Conservation (phyloP, 2,329 filamentous ascomycete species). For the Tolypocladium paradoxum region DNA sequence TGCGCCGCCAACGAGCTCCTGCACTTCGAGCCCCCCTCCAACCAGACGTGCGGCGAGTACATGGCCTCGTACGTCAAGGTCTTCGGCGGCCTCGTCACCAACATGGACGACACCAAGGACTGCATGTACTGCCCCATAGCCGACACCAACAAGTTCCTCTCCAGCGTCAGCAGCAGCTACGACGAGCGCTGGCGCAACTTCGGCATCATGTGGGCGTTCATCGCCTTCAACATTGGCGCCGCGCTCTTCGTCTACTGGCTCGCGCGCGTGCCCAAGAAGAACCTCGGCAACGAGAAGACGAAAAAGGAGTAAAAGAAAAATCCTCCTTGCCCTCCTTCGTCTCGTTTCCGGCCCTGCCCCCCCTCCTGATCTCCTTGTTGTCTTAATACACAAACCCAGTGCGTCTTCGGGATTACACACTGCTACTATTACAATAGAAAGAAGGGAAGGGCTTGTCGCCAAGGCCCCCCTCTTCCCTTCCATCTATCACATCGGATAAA, state of each 20-base stretch:
- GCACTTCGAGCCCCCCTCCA: slow-evolving; percentile 48
- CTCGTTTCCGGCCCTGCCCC: background rate
- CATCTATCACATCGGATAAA: background rate
- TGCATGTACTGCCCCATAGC: slow-evolving; percentile 47
- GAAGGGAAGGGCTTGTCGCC: background rate
- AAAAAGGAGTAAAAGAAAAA: slow-evolving; percentile 11
- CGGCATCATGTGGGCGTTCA: slow-evolving; percentile 49
- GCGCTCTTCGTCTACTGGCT: slow-evolving; percentile 48
- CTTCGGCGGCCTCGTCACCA: slow-evolving; percentile 42
- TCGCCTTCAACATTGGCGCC: slow-evolving; percentile 46
- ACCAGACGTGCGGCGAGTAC: slow-evolving; percentile 51
- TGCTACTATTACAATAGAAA: too few relatives aligned
- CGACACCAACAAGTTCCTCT: slow-evolving; percentile 42
- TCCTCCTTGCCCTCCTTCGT: background rate
- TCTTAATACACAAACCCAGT: background rate
- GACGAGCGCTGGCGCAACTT: slow-evolving; percentile 57
- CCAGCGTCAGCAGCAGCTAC: slow-evolving; percentile 39
- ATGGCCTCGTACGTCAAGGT: slow-evolving; percentile 36
- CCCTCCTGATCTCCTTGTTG: background rate
- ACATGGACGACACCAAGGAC: slow-evolving; percentile 31
- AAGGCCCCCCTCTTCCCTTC: background rate
- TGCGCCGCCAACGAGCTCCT: slow-evolving; percentile 64
- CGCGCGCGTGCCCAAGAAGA: slow-evolving; percentile 37
- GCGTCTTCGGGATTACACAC: background rate
- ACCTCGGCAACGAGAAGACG: slow-evolving; percentile 21